phyloP scores from a whole-genome alignment of 495 filamentous ascomycete genomes.

The Daldinia decipiens region DNA sequence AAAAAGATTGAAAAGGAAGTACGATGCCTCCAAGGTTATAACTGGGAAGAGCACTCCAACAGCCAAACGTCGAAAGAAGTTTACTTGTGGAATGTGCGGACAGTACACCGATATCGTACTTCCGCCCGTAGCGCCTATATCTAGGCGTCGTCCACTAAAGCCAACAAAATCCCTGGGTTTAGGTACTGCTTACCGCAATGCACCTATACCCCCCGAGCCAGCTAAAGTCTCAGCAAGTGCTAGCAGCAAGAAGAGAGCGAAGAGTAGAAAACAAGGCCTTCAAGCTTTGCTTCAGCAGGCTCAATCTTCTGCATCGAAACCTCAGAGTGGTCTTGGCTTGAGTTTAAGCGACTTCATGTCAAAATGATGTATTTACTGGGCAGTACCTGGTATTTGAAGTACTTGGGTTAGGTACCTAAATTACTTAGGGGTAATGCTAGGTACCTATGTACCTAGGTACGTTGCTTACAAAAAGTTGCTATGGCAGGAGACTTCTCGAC shows the following conservation, averaged over 20 bases:
- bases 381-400: too few species aligned
- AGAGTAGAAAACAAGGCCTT: slow-evolving; percentile 64
- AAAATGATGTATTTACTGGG: slow-evolving; percentile 49
- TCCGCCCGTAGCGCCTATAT: slow-evolving; percentile 46
- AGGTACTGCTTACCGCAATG: background rate
- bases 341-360: slow-evolving; percentile 65
- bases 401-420: background rate
- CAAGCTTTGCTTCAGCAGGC: slow-evolving; percentile 60
- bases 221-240: slow-evolving; percentile 52
- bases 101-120: slow-evolving; percentile 54
- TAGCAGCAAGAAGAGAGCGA: slow-evolving; percentile 64
- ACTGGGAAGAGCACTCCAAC: background rate
- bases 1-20: slow-evolving; percentile 27
- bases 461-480: too few species aligned
- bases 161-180: slow-evolving; percentile 9
- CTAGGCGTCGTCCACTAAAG: slow-evolving; percentile 40
- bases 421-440: too few species aligned
- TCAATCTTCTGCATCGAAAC: slow-evolving; percentile 47
- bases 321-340: slow-evolving; percentile 55
- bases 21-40: slow-evolving; percentile 1
- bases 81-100: slow-evolving; percentile 58
- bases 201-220: slow-evolving; percentile 7
- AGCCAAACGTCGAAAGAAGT: slow-evolving; percentile 49
- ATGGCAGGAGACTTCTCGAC: slow-evolving; percentile 23
- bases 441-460: too few species aligned